phyloP scores from a whole-genome alignment of 2,329 filamentous ascomycete genomes.

The Cephalotrichum gorgonifer region DNA sequence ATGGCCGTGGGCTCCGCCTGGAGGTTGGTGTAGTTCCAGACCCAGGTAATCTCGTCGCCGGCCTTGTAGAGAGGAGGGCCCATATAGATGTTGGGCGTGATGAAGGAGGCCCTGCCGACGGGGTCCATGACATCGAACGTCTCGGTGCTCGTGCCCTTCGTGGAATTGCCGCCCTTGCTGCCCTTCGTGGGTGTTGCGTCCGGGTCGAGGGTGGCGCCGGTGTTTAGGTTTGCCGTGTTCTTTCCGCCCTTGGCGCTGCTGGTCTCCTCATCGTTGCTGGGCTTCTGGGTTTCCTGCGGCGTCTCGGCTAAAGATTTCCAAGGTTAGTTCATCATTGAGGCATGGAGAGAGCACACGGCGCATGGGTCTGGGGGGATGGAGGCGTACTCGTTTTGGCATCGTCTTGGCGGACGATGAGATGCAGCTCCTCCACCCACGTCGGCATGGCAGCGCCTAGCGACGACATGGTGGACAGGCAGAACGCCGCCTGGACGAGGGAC shows the following conservation, averaged over 20 bases:
- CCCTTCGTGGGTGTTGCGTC: conserved; percentile 16
- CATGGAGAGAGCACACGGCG: not conserved
- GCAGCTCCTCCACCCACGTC: conserved; percentile 39
- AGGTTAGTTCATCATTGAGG: not conserved
- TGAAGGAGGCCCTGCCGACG: conserved; percentile 40
- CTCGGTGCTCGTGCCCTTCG: conserved; percentile 10
- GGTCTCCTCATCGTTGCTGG: not conserved
- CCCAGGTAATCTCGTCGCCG: conserved; percentile 47
- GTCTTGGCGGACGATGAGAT: conserved; percentile 40
- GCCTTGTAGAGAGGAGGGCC: conserved; percentile 47
- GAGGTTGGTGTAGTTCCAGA: conserved; percentile 57
- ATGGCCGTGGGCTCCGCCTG: conserved; percentile 47
- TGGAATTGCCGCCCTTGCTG: conserved; percentile 14
- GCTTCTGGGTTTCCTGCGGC: not conserved
- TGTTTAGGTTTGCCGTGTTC: conserved; percentile 3
- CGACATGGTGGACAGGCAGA: conserved; percentile 39
- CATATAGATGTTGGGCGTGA: conserved; percentile 35
- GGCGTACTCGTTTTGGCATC: not conserved
- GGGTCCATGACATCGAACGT: conserved; percentile 8
- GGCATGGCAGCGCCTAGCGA: conserved; percentile 46
- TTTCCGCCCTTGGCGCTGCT: not conserved
- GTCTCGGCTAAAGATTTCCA: too few relatives aligned
- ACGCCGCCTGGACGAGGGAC: conserved; percentile 34
- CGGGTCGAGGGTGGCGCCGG: conserved; percentile 29
- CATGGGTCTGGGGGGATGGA: not conserved